phyloP scores from a whole-genome alignment of 345 rosid species.

The Turritis glabra region DNA sequence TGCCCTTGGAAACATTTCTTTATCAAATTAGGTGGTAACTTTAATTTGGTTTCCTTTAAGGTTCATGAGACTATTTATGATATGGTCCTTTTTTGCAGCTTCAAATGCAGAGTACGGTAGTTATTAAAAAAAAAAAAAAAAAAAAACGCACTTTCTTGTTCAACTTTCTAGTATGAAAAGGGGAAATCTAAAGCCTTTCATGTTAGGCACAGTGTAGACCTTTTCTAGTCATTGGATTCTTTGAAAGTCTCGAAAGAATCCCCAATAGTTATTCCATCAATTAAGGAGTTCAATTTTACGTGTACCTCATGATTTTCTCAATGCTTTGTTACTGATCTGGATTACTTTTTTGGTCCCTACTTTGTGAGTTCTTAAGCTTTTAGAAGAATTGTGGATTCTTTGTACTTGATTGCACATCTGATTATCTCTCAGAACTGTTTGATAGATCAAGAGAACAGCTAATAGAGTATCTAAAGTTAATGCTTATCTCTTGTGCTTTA shows the following conservation, averaged over 20 bases:
- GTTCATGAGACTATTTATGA: slow-evolving; percentile 20
- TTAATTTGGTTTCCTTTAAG: slow-evolving; percentile 20
- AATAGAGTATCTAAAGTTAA: not conserved
- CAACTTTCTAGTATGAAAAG: slow-evolving; percentile 22
- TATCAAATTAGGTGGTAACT: not conserved
- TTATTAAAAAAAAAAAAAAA: too few relatives aligned
- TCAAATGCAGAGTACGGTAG: slow-evolving; percentile 5
- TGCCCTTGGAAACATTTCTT: not conserved
- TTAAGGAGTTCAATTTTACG: not conserved
- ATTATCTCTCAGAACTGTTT: slow-evolving; percentile 20
- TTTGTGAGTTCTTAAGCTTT: slow-evolving; percentile 20
- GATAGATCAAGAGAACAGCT: not conserved
- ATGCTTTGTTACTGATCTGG: slow-evolving; percentile 8
- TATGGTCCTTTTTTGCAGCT: slow-evolving; percentile 7
- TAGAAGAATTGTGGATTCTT: slow-evolving; percentile 7
- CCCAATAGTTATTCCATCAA: slow-evolving; percentile 17
- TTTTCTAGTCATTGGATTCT: slow-evolving; percentile 32
- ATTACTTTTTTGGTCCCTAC: slow-evolving; percentile 22
- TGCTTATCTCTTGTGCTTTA: not conserved
- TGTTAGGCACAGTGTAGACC: slow-evolving; percentile 11
- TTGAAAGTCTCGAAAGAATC: slow-evolving; percentile 22
- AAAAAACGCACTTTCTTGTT: not conserved
- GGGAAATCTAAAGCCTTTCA: slow-evolving; percentile 9
- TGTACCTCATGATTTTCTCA: slow-evolving; percentile 24
- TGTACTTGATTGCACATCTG: not conserved